A percentile compares a stretch with the other conserved stretches of the same genome.
Evolutionary conservation across 2,329 filamentous ascomycete species (phyloP).

Genomic region (Truncatella angustata): DNA sequence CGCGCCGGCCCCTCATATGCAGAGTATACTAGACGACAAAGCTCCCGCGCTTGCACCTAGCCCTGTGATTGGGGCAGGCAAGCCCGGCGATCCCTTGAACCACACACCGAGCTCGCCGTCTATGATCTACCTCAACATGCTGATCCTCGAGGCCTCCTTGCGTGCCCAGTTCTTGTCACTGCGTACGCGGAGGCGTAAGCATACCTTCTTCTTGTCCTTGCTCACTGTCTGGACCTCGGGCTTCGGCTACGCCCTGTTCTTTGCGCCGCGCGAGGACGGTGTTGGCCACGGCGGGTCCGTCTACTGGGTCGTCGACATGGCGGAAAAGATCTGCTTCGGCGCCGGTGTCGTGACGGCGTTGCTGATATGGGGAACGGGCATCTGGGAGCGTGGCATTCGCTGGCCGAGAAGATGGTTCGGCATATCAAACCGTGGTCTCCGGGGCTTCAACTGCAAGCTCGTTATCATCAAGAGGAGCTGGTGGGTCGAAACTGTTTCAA

Average conservation of each 20-base stretch:
- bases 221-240: constrained; percentile 77
- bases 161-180: constrained; percentile 91
- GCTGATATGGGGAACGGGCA: constrained; percentile 90
- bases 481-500: constrained; percentile 75
- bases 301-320: constrained; percentile 93
- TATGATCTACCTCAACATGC: constrained; percentile 96
- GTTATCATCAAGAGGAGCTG: constrained; percentile 82
- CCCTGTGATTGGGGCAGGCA: constrained; percentile 39
- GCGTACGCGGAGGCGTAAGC: constrained; percentile 81
- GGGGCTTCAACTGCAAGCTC: constrained; percentile 94
- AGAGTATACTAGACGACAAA: too few relatives aligned
- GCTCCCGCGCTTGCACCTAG: constrained; percentile 40
- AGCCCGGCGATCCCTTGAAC: constrained; percentile 68
- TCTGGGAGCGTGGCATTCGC: constrained; percentile 92
- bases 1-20: constrained; percentile 64
- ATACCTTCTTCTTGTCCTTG: constrained; percentile 86
- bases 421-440: constrained; percentile 83
- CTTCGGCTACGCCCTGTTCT: constrained; percentile 87
- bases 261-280: constrained; percentile 94
- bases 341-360: constrained; percentile 84
- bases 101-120: constrained; percentile 86
- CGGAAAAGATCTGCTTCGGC: constrained; percentile 87
- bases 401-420: constrained; percentile 92
- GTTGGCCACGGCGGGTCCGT: constrained; percentile 86
- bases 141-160: constrained; percentile 92